Percentiles rank a stretch among this genome's conserved stretches.
Conservation (phyloP, 139 green algal species). For the Chlamydomonas applanata region DNA sequence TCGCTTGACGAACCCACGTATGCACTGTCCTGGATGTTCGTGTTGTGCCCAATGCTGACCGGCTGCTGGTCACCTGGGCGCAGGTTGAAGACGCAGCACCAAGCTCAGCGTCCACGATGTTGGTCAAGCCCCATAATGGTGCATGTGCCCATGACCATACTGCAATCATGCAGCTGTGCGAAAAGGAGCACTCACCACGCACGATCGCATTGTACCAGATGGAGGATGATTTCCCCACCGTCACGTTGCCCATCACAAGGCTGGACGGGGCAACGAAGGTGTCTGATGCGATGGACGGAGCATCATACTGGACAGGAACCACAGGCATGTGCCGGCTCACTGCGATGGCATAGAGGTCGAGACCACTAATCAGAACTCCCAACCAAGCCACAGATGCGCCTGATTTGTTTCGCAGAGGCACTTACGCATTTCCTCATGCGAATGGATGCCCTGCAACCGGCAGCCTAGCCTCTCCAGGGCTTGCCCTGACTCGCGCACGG, state of each 20-base stretch:
- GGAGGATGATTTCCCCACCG: slow-evolving; percentile 71
- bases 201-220: slow-evolving; percentile 92
- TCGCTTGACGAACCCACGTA: slow-evolving; percentile 71
- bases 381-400: background rate
- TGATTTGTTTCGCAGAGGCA: background rate
- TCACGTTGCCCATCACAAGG: slow-evolving; percentile 83
- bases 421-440: slow-evolving; percentile 87
- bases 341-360: slow-evolving; percentile 8
- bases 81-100: background rate
- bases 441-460: slow-evolving; percentile 80
- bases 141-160: background rate
- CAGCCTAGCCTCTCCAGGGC: slow-evolving; percentile 88
- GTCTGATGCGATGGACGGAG: slow-evolving; percentile 55
- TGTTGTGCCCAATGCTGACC: slow-evolving; percentile 80
- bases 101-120: background rate
- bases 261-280: slow-evolving; percentile 89
- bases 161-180: background rate
- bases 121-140: background rate
- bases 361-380: too few relatives aligned
- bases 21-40: slow-evolving; percentile 93
- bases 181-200: slow-evolving; percentile 58
- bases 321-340: slow-evolving; percentile 36
- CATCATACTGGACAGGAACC: slow-evolving; percentile 26
- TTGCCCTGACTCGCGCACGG: slow-evolving; percentile 89
- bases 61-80: slow-evolving; percentile 80